Evolutionary conservation across 495 filamentous ascomycete genomes (phyloP), one percentile per base, ranked within the genome.

Genomic region (Diplogelasinospora grovesii): DNA sequence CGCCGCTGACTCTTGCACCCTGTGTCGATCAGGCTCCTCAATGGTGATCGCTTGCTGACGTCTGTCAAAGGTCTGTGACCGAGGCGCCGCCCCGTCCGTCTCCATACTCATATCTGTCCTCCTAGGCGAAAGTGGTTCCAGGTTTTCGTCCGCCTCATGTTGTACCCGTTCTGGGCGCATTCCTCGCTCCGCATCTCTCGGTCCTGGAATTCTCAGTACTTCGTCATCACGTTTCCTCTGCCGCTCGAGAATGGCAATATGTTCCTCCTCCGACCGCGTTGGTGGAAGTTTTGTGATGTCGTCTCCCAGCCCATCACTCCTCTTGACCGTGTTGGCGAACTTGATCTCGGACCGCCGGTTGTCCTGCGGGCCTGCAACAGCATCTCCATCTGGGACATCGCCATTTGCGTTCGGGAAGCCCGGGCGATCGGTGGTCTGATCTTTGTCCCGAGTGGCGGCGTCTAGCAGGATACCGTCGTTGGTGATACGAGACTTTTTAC

Each of bases 201-300:
- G 89, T 29, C 86, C 86, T 0, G 89, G 89, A 43, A 96, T 95
- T 15, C 86, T 81, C 20, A 95, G 59, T 1, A 85, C 77, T 10
- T 75, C 74, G 50, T 82, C 81, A 41, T 82, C 82, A 3, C 69
- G 67, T 36, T 83, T 81, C n/a, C 86, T 74, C 53, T 93, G 89
- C 14, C 85, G 81, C 59, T 94, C 81, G 13, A 94, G 58, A 52
- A 96, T 86, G 3, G 83, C 85, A 46, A 95, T 89, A 53, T 90
- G 83, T 43, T 88, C 81, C 41, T 88, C 85, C 13, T 80, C 74
- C 30, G 65, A 72, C 36, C 76, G 74, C 3, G 67, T 59, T 0
- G 75, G 71, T 2, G 85, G 69, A 7, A 69, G 46, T 15, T 61
- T 63, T n/a, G 60, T 24, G 4, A 48, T 24, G 3, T 67, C 59